Evolutionary conservation across 306 rosid genomes (phyloP), one percentile per base, ranked within the genome.

Genomic region (Quercus mongolica): DNA sequence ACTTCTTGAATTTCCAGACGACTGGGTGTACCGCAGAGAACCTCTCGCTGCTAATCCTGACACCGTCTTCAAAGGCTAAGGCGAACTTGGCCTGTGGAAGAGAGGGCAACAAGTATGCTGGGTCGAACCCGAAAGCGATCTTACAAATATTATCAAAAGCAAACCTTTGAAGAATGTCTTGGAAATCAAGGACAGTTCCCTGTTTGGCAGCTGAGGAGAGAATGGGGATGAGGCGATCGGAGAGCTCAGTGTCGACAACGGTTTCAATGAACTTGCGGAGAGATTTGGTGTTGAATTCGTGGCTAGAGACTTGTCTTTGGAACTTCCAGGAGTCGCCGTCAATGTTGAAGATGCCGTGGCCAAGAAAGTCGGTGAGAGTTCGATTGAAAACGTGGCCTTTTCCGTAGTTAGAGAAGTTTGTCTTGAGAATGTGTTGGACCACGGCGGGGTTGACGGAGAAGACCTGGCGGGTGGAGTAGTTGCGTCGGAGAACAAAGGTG

Each of bases 61-160:
- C 10, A 38, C 44, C 0, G 44, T 38, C 44, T 6, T 38, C 44
- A 38, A 38, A 38, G 44, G 44, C 94, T 9, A 15, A 59, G 0
- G 88, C 89, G 73, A 92, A 91, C 13, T 83, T 28, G 6, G 90
- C 74, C 19, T 82, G 57, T 0, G 85, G 89, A 2, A 91, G 83
- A 46, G 92, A 88, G 1, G 92, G 91, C 13, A 79, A 72, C 23
- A 92, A 76, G 76, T 88, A 88, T 33, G 83, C 85, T 0, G 97
- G 97, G 21, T 92, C 92, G 62, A 76, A 88, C 4, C 95, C 97
- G 56, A 90, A 90, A 8, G 94, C 91, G 46, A 93, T 91, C 55
- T 65, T 83, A 69, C 94, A 85, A 8, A 93, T 87, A 71, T 89
- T 93, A 17, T 93, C 97, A 23, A 93, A 91, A 0, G 91, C 90